Base-by-base conservation (phyloP, 805 yeast genomes). In the Sugiyamaella mastotermitis region DNA sequence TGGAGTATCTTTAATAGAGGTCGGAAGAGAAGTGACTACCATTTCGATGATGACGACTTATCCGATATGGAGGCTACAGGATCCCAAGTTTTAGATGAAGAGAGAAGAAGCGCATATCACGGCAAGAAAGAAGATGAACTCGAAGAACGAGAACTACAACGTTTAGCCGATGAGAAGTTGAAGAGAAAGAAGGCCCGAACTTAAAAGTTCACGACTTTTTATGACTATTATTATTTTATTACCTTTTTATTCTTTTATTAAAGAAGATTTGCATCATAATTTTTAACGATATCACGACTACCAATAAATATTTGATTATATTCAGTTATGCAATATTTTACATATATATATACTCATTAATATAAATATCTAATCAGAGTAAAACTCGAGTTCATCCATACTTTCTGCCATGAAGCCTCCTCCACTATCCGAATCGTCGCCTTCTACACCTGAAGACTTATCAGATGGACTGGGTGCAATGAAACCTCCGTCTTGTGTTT, bases 41-140 rank as follows among this genome's bases (percentile, higher is more conserved):
- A 61, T 25, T 64, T 68, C 36, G 68, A 69, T 37, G 76, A 72
- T 39, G 73, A 72, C 22, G 52, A 50, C 19, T 66, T 67, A 17
- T 72, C 63, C 27, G 64, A 84, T 52, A 90, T 92, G 97, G 97
- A 90, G 56, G 96, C 96, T 2, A 81, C 92, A 1, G 97, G 96
- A 19, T 79, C 79, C 19, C 97, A 90, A 46, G 76, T 92, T 17
- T 63, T 86, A 29, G 83, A 76, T 40, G 98, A 90, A 53, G 98
- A 90, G 60, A 73, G 66, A 44, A 53, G 72, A 23, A 80, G 95
- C 9, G 66, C 77, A 25, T 69, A 70, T 35, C 71, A 69, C 38
- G 98, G 94, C 0, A 71, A 74, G 48, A 46, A 69, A 27, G 98
- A 92, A 55, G 98, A 90, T 53, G 64, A 68, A 34, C 64, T 71